These are phyloP conservation scores for Lophiotrema nucula DNA, from an alignment of 495 filamentous ascomycete genomes.

Conservation along the genomic window DNA sequence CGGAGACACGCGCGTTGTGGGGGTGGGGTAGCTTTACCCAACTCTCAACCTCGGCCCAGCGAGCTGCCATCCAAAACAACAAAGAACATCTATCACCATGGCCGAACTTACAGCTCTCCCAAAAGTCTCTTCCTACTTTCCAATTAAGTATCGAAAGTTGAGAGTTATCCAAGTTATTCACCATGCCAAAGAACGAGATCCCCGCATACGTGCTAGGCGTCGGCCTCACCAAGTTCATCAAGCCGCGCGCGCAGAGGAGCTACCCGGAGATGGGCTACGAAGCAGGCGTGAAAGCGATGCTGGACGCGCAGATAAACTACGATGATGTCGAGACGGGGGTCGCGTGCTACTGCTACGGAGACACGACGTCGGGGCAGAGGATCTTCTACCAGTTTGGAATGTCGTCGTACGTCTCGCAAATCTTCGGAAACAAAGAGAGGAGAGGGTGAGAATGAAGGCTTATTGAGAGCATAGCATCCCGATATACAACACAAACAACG, in stretches of 20 bases:
- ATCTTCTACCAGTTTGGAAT: slow-evolving; percentile 98
- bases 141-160: no score
- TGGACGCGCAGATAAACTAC: slow-evolving; percentile 91
- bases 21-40: no score
- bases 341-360: slow-evolving; percentile 93
- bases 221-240: slow-evolving; percentile 98
- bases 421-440: no score
- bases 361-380: slow-evolving; percentile 88
- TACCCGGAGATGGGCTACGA: slow-evolving; percentile 88
- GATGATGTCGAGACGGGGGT: slow-evolving; percentile 91
- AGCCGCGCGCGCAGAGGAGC: slow-evolving; percentile 82
- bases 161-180: no score
- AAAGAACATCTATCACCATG: no score
- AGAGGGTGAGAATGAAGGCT: neutral
- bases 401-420: slow-evolving; percentile 71
- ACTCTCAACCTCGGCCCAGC: no score
- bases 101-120: no score
- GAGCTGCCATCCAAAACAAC: no score
- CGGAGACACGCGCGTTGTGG: no score
- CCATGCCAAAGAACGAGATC: slow-evolving; percentile 13
- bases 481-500: slow-evolving; percentile 65
- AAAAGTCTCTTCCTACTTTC: no score
- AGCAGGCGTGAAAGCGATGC: slow-evolving; percentile 89
- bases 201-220: slow-evolving; percentile 88
- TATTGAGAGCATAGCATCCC: slow-evolving; percentile 27